Conservation (phyloP, 352 stramenopile species). For the Globisporangium iwayamae region DNA sequence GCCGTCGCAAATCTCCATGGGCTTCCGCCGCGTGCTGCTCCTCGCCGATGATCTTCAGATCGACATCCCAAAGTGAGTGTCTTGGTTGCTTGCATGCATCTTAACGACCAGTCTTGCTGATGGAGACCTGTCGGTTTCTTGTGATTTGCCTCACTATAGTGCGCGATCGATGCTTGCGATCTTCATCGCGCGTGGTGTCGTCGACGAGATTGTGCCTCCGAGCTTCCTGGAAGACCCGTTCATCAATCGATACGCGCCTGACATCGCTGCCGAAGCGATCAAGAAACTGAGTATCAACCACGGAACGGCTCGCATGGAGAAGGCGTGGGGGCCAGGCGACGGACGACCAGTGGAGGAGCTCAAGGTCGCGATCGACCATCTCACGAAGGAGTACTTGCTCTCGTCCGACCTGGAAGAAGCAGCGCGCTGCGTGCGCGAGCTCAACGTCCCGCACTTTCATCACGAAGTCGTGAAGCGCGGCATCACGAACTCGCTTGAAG, state of each 20-base stretch:
- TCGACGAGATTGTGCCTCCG: slow-evolving; percentile 98
- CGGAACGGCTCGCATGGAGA: slow-evolving; percentile 93
- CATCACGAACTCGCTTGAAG: slow-evolving; percentile 55
- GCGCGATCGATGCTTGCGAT: slow-evolving; percentile 92
- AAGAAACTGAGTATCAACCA: slow-evolving; percentile 97
- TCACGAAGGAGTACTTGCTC: slow-evolving; percentile 96
- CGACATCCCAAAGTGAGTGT: slow-evolving; percentile 87
- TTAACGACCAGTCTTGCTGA: neutral
- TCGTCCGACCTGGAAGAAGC: slow-evolving; percentile 95
- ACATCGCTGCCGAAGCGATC: slow-evolving; percentile 95
- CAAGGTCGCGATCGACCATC: slow-evolving; percentile 93
- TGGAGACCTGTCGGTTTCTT: neutral
- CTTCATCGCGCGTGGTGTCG: slow-evolving; percentile 96
- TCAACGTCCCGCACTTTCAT: slow-evolving; percentile 95
- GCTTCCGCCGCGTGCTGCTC: slow-evolving; percentile 96
- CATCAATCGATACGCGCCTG: slow-evolving; percentile 90
- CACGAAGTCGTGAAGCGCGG: slow-evolving; percentile 94
- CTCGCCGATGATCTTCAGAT: slow-evolving; percentile 95
- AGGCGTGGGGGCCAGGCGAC: slow-evolving; percentile 96
- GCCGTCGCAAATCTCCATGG: slow-evolving; percentile 78
- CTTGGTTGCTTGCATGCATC: neutral
- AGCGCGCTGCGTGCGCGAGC: slow-evolving; percentile 88
- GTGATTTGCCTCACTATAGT: slow-evolving; percentile 14
- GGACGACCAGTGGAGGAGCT: slow-evolving; percentile 89
- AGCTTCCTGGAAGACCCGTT: slow-evolving; percentile 97